Conservation (phyloP, 2,329 filamentous ascomycete genomes). For the Colletotrichum phormii region DNA sequence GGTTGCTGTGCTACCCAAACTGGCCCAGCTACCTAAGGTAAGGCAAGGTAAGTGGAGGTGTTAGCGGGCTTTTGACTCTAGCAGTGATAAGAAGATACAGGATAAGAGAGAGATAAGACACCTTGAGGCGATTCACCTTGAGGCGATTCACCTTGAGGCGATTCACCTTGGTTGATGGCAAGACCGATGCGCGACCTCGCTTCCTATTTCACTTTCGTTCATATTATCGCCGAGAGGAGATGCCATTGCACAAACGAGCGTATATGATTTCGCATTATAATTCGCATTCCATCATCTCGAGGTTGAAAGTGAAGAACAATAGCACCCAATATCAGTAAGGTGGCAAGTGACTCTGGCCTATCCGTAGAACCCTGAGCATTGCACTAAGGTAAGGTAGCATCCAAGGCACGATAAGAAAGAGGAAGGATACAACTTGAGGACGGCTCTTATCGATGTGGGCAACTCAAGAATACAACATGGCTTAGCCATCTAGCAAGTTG, state of each 20-base stretch:
- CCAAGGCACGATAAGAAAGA: constrained; percentile 1
- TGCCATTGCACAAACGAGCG: background rate
- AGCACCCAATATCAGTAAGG: background rate
- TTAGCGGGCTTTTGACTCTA: background rate
- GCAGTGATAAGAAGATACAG: background rate
- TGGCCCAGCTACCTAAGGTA: background rate
- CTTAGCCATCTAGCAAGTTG: background rate
- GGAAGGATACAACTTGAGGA: background rate
- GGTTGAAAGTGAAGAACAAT: background rate
- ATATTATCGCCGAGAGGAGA: background rate
- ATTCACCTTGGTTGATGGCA: background rate
- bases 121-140: background rate
- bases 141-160: background rate
- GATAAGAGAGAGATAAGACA: constrained; percentile 16
- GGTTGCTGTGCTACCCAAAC: background rate
- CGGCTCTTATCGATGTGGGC: background rate
- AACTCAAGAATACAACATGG: background rate
- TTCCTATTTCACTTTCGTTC: background rate
- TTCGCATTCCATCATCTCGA: background rate
- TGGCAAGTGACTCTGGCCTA: background rate
- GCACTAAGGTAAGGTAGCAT: background rate
- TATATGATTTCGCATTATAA: background rate
- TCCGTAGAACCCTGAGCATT: background rate
- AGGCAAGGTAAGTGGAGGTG: no score
- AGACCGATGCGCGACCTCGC: background rate